phyloP scores from a whole-genome alignment of 345 rosid genomes.

The Alliaria petiolata region DNA sequence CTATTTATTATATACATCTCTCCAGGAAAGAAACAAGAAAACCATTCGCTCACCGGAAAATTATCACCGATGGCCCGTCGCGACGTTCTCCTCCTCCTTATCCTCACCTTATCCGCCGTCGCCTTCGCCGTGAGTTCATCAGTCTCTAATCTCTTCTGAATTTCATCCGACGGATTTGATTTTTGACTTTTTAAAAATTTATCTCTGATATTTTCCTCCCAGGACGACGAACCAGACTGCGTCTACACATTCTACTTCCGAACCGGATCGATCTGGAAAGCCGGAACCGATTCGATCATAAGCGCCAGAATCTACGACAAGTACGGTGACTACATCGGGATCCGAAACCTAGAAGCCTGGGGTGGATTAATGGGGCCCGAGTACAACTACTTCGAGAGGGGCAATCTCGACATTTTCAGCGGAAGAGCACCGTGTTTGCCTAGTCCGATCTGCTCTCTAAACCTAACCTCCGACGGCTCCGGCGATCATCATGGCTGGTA shows the following conservation, averaged over 20 bases:
- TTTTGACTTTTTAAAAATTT: not conserved
- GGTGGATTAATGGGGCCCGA: slow-evolving; percentile 71
- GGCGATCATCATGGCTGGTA: slow-evolving; percentile 84
- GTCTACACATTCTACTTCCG: slow-evolving; percentile 64
- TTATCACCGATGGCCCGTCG: slow-evolving; percentile 21
- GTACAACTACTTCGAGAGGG: slow-evolving; percentile 79
- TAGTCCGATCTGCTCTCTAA: slow-evolving; percentile 55
- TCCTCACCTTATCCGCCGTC: slow-evolving; percentile 19
- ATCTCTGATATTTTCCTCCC: not conserved
- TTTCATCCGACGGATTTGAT: not conserved
- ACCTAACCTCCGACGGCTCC: slow-evolving; percentile 71
- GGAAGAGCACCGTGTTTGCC: slow-evolving; percentile 60
- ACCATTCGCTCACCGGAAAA: not conserved
- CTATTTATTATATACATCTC: not conserved
- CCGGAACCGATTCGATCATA: slow-evolving; percentile 72
- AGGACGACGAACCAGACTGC: slow-evolving; percentile 53
- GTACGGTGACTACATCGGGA: slow-evolving; percentile 38
- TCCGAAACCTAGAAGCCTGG: slow-evolving; percentile 55
- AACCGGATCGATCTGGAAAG: slow-evolving; percentile 85
- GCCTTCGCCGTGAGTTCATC: slow-evolving; percentile 20
- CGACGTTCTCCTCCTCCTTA: slow-evolving; percentile 23
- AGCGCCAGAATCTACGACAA: slow-evolving; percentile 46
- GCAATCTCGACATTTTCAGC: slow-evolving; percentile 83
- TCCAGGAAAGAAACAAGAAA: not conserved
- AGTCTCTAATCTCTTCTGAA: not conserved